Conservation (phyloP, 139 green algal species). For the Chlamydomonas sphaeroides region DNA sequence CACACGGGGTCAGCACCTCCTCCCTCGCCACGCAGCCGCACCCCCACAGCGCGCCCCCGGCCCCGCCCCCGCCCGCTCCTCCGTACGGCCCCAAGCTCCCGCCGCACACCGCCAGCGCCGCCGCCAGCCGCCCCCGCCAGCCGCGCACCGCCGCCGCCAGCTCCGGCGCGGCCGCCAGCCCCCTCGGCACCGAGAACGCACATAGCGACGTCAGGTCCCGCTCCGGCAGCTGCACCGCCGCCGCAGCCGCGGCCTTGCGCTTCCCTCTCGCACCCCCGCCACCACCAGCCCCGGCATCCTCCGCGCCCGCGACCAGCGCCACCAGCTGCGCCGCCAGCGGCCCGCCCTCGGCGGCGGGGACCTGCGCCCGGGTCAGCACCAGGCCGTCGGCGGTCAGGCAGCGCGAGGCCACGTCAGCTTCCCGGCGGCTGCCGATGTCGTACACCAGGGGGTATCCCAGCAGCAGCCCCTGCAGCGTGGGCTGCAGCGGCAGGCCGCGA, state of each 20-base stretch:
- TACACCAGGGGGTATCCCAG: slow-evolving; percentile 78
- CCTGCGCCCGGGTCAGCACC: slow-evolving; percentile 2
- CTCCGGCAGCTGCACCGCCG: not conserved
- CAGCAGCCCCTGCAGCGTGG: slow-evolving; percentile 75
- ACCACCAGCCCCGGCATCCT: not conserved
- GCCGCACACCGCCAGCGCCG: too few species aligned
- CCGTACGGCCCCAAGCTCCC: not conserved
- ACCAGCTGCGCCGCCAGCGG: not conserved
- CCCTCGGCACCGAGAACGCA: slow-evolving; percentile 5
- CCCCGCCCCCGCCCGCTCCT: too few species aligned
- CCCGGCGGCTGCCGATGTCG: slow-evolving; percentile 32
- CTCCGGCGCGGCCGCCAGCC: not conserved
- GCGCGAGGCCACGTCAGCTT: slow-evolving; percentile 31
- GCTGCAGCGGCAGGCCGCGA: slow-evolving; percentile 53
- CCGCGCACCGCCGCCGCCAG: slow-evolving; percentile 6
- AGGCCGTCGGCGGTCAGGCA: slow-evolving; percentile 32
- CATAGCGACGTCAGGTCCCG: slow-evolving; percentile 7
- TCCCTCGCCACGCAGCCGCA: too few species aligned
- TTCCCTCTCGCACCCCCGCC: not conserved
- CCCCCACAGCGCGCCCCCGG: too few species aligned
- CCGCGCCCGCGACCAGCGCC: not conserved
- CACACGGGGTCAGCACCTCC: not conserved
- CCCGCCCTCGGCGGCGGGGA: not conserved
- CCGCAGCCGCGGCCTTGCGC: not conserved
- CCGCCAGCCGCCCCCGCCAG: not conserved